These are phyloP conservation scores for Cunninghamia lanceolata DNA, from an alignment of 75 land plant genomes.

Conservation along the genomic window DNA sequence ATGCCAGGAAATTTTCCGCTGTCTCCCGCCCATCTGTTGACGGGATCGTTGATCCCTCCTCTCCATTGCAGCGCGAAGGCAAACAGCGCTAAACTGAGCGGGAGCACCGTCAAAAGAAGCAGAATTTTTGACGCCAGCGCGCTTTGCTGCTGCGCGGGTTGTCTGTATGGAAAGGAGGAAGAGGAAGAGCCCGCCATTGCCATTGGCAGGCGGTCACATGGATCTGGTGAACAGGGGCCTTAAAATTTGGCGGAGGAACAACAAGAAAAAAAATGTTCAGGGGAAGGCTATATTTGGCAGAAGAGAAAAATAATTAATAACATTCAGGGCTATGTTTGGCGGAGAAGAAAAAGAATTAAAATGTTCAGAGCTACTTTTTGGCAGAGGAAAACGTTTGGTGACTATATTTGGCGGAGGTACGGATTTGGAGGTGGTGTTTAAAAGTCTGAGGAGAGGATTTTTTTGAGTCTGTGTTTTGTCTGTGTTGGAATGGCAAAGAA, in stretches of 20 bases:
- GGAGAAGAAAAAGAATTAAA: too few relatives aligned
- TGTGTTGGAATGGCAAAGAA: too few relatives aligned
- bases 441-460: too few relatives aligned
- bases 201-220: neutral
- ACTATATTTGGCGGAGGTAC: too few relatives aligned
- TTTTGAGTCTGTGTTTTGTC: too few relatives aligned
- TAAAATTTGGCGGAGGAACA: neutral
- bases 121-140: conserved; percentile 41
- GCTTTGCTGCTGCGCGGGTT: conserved; percentile 3
- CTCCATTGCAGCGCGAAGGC: conserved; percentile 95
- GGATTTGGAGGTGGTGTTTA: too few relatives aligned
- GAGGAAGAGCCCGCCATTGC: neutral
- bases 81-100: conserved; percentile 66
- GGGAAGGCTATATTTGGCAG: too few relatives aligned
- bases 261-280: neutral
- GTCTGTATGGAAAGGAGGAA: conserved; percentile 2
- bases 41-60: conserved; percentile 73
- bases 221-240: neutral
- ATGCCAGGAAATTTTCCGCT: conserved; percentile 68
- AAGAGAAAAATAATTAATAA: too few relatives aligned
- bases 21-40: conserved; percentile 41
- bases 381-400: too few relatives aligned
- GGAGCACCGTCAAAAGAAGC: conserved; percentile 70
- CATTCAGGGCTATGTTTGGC: too few relatives aligned
- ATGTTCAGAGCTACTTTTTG: too few relatives aligned